Evolutionary conservation across 169 alveolate species (phyloP), one percentile per base, ranked within the genome.

Genomic region (Eimeria sp.): DNA sequence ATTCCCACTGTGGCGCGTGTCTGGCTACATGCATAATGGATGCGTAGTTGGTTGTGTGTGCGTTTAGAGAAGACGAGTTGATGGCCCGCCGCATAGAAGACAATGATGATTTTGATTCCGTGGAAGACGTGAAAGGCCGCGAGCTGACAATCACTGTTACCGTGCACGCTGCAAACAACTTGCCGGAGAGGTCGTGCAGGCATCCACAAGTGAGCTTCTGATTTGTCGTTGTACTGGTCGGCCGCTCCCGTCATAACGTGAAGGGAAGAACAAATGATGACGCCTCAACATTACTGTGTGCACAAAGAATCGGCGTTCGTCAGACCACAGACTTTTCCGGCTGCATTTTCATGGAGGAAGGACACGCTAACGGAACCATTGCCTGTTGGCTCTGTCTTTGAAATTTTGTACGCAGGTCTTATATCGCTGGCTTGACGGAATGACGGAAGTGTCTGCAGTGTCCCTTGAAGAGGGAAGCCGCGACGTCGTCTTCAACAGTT

Each of bases 61-160:
- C 14, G 66, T 43, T 62, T 25, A 87, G 94, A 56, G 94, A 87
- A 58, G 94, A 87, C 83, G 94, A 87, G 58, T 49, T 87, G 83
- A 68, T 46, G 23, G 94, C 94, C 14, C 80, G 94, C 43, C 94
- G 94, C 66, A 23, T 94, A 25, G 82, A 62, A n/a, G 96, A 94
- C 40, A 27, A 83, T 64, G 96, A 94, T 58, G 90, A 94, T 64
- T 83, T 82, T 71, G 96, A 94, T 49, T 82, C 96, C 30, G 96
- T 94, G 11, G 96, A 94, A 40, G 96, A 94, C 78, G 83, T 94
- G 76, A 94, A 72, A 52, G 96, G 96, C 76, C 90, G 90, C 64
- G 83, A 62, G 89, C 68, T 94, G 89, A 94, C 90, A 18, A 71
- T 94, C 43, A 85, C 96, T 25, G 89, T 94, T 49, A 46, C 78